Evolutionary conservation across 2,329 filamentous ascomycete genomes (phyloP).

Genomic region (Microdochium nivale): DNA sequence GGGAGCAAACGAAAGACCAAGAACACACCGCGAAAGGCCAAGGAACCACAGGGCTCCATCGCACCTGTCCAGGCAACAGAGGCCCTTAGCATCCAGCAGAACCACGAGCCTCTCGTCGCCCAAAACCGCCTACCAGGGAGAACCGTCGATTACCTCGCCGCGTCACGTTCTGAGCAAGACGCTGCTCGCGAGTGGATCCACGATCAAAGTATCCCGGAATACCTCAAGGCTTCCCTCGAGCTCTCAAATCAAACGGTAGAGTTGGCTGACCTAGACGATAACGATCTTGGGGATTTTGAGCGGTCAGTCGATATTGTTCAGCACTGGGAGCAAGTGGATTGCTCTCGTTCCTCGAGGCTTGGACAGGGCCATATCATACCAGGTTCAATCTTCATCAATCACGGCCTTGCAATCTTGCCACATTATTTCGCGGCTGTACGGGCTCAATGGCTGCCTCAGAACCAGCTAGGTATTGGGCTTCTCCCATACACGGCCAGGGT

Average conservation of each 20-base stretch:
- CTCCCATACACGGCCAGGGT: neutral
- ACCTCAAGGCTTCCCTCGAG: constrained; percentile 17
- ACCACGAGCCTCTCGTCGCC: too few relatives aligned
- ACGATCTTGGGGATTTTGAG: neutral
- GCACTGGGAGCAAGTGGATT: neutral
- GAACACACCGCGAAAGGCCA: neutral
- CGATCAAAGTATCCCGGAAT: constrained; percentile 30
- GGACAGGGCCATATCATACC: neutral
- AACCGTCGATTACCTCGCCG: constrained; percentile 2
- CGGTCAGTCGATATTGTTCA: neutral
- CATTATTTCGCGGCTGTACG: neutral
- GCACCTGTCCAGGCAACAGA: neutral
- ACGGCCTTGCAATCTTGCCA: neutral
- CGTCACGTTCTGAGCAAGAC: constrained; percentile 28
- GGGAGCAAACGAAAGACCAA: neutral
- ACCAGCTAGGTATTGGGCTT: neutral
- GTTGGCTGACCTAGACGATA: constrained; percentile 5
- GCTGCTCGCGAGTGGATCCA: constrained; percentile 24
- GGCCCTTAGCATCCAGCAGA: neutral
- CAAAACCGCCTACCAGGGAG: neutral
- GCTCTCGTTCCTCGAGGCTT: neutral
- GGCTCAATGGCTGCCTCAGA: neutral
- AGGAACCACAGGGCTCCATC: neutral
- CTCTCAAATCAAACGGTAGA: constrained; percentile 19
- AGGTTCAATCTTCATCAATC: neutral